Percentiles rank a stretch among this genome's conserved stretches.
phyloP scores from a whole-genome alignment of 1,139 yeast genomes.

The Geotrichum cucujoidarum region DNA sequence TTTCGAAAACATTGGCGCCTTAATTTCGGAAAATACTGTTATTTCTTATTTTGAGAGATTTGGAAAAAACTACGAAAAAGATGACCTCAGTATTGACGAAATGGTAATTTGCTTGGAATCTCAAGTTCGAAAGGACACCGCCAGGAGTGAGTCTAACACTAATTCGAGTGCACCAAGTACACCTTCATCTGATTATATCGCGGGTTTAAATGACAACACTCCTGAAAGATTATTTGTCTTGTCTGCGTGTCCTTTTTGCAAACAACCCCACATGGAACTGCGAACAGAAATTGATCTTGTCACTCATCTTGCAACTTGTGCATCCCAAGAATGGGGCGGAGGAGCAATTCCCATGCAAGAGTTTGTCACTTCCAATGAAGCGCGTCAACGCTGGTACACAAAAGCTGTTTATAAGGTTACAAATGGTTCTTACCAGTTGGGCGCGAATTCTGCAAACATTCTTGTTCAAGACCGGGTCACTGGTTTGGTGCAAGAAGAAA shows the following conservation, averaged over 20 bases:
- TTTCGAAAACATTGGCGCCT: constrained; percentile 60
- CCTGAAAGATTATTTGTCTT: constrained; percentile 49
- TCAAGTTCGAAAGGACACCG: constrained; percentile 32
- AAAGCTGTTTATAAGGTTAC: constrained; percentile 77
- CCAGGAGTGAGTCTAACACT: constrained; percentile 19
- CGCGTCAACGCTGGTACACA: constrained; percentile 84
- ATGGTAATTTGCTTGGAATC: constrained; percentile 52
- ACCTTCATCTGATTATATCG: constrained; percentile 10
- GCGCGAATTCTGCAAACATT: constrained; percentile 89
- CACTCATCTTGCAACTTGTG: constrained; percentile 84
- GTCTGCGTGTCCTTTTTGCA: constrained; percentile 74
- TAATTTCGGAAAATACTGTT: constrained; percentile 47
- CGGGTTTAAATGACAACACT: constrained; percentile 12
- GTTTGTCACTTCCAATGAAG: constrained; percentile 75
- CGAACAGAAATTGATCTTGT: constrained; percentile 62
- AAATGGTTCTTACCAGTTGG: constrained; percentile 81
- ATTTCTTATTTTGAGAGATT: constrained; percentile 43
- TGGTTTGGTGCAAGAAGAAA: constrained; percentile 84
- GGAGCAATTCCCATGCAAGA: constrained; percentile 61
- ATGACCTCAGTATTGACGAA: constrained; percentile 52
- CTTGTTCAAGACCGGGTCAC: constrained; percentile 87
- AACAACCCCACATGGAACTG: constrained; percentile 52
- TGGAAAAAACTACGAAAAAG: constrained; percentile 47
- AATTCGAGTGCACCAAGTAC: neutral
- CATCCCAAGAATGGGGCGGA: constrained; percentile 71